Conservation (phyloP, 1,284 basidiomycete genomes). For the Paramarasmius palmivorus region DNA sequence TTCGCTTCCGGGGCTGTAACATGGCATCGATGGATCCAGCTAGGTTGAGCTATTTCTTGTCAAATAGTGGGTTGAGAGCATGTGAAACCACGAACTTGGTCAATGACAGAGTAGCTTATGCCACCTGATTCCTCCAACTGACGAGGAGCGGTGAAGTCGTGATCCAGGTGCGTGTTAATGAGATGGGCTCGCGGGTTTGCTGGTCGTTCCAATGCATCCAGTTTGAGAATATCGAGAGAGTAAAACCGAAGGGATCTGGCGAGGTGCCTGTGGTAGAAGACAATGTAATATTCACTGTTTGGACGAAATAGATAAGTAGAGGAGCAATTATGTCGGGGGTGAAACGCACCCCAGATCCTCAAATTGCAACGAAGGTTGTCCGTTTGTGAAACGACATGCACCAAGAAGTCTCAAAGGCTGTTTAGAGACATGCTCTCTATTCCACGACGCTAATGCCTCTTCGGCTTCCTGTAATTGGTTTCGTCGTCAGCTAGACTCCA, state of each 20-base stretch:
- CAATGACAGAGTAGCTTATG: constrained; percentile 25
- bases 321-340: constrained; percentile 15
- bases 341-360: constrained; percentile 10
- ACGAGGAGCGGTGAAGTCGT: constrained; percentile 31
- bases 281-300: constrained; percentile 31
- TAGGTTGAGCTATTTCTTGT: constrained; percentile 21
- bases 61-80: not conserved
- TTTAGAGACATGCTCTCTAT: too few relatives aligned
- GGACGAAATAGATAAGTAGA: too few relatives aligned
- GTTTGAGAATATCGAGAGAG: constrained; percentile 40
- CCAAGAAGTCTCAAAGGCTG: not conserved
- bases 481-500: constrained; percentile 3
- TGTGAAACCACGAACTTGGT: constrained; percentile 22
- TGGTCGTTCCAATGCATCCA: constrained; percentile 22
- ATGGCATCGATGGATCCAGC: constrained; percentile 18
- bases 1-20: constrained; percentile 12
- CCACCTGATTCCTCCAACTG: constrained; percentile 15
- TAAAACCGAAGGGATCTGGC: constrained; percentile 55
- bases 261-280: constrained; percentile 53
- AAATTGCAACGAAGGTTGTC: constrained; percentile 13
- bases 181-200: not conserved
- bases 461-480: constrained; percentile 1
- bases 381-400: not conserved
- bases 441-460: not conserved
- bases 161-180: constrained; percentile 5